Evolutionary conservation across 768 basidiomycete genomes (phyloP).

Genomic region (Multifurca ochricompacta): DNA sequence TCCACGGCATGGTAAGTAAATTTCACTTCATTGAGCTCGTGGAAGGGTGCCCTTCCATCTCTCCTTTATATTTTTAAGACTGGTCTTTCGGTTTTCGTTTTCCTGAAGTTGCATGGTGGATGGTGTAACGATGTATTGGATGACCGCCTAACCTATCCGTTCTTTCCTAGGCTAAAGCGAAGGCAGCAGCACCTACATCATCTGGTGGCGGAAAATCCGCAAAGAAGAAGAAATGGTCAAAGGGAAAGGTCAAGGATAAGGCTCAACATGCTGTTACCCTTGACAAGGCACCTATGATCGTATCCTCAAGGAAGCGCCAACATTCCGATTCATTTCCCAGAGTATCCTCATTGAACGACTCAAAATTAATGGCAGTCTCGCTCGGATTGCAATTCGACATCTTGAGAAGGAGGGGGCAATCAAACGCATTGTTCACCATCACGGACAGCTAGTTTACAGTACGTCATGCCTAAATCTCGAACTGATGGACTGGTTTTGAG

Average conservation of each 20-base stretch:
- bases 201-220: constrained; percentile 77
- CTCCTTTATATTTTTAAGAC: background rate
- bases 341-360: constrained; percentile 97
- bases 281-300: constrained; percentile 90
- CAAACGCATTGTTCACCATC: constrained; percentile 95
- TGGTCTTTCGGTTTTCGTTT: constrained; percentile 1
- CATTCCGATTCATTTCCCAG: constrained; percentile 98
- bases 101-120: constrained; percentile 23
- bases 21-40: background rate
- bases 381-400: constrained; percentile 84
- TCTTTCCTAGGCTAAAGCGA: constrained; percentile 43
- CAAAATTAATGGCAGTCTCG: constrained; percentile 93
- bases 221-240: constrained; percentile 99
- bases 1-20: constrained; percentile 29
- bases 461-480: constrained; percentile 44
- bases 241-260: constrained; percentile 99
- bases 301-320: constrained; percentile 96
- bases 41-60: background rate
- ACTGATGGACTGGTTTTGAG: background rate
- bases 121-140: constrained; percentile 21
- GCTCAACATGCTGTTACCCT: constrained; percentile 92
- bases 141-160: constrained; percentile 20
- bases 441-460: constrained; percentile 94
- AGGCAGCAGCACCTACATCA: constrained; percentile 61
- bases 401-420: constrained; percentile 91